Evolutionary conservation across 805 yeast species (phyloP).

Genomic region (Tetrapisispora pingtungensis): DNA sequence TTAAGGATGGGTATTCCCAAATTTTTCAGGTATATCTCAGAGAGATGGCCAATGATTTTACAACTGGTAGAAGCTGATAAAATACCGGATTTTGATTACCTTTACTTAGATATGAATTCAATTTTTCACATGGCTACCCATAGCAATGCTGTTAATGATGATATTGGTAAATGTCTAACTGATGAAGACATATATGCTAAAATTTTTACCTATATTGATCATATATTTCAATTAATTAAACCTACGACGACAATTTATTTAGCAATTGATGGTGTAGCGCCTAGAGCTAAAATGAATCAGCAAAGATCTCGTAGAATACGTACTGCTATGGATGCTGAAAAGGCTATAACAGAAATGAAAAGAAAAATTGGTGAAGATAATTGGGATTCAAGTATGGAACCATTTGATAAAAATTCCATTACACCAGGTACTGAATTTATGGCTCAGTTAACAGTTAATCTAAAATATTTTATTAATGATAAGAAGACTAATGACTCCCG

Average conservation of each 20-base stretch:
- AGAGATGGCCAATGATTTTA: conserved; percentile 95
- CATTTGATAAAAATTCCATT: conserved; percentile 85
- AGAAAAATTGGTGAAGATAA: conserved; percentile 34
- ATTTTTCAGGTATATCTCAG: conserved; percentile 92
- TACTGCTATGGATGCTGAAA: conserved; percentile 88
- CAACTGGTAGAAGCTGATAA: conserved; percentile 72
- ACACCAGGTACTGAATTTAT: conserved; percentile 97
- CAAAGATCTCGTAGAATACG: conserved; percentile 93
- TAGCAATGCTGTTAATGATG: conserved; percentile 38
- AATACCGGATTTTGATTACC: conserved; percentile 87
- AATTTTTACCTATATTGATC: conserved; percentile 92
- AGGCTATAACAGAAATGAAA: conserved; percentile 68
- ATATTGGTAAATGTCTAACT: conserved; percentile 51
- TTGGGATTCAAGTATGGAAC: conserved; percentile 24
- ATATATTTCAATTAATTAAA: conserved; percentile 73
- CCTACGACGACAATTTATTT: conserved; percentile 82
- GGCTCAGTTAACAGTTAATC: conserved; percentile 73
- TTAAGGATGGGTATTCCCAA: conserved; percentile 79
- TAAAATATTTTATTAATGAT: conserved; percentile 80
- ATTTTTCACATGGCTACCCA: conserved; percentile 91
- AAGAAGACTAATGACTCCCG: conserved; percentile 77
- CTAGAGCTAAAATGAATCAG: conserved; percentile 97
- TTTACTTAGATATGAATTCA: conserved; percentile 95
- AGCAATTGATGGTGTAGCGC: conserved; percentile 99
- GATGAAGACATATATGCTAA: conserved; percentile 89